Conservation (phyloP, 2,329 filamentous ascomycete genomes). For the Cercospora beticola region DNA sequence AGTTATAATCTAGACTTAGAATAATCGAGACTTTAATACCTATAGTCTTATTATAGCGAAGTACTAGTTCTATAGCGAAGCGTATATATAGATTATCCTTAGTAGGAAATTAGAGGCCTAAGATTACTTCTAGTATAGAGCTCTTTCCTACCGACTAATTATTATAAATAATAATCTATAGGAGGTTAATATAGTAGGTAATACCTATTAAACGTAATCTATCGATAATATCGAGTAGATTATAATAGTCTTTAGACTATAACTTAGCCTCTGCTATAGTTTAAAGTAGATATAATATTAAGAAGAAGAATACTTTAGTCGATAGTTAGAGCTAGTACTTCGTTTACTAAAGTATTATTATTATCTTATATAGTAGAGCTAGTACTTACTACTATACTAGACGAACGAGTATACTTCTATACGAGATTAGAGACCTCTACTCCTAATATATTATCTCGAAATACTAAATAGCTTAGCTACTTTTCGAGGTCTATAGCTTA, state of each 20-base stretch:
- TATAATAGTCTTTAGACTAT: not conserved
- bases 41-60: slow-evolving; percentile 18
- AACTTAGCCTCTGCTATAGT: not conserved
- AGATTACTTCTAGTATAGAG: slow-evolving; percentile 63
- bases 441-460: not conserved
- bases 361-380: not conserved
- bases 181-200: slow-evolving; percentile 19
- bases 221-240: not conserved
- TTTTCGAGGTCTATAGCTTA: not conserved
- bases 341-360: not conserved
- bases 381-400: not conserved
- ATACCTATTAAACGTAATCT: not conserved
- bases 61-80: slow-evolving; percentile 31
- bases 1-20: not conserved
- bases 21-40: slow-evolving; percentile 8
- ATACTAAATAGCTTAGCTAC: not conserved
- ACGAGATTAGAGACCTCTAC: not conserved
- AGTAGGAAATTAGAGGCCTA: slow-evolving; percentile 57
- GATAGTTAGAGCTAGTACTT: not conserved
- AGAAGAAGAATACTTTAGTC: not conserved
- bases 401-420: not conserved
- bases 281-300: not conserved
- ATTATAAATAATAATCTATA: slow-evolving; percentile 54
- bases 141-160: slow-evolving; percentile 62
- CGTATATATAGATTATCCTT: slow-evolving; percentile 58